Evolutionary conservation across 805 yeast species (phyloP), one percentile per base, ranked within the genome.

Genomic region (Candida tallmaniae): DNA sequence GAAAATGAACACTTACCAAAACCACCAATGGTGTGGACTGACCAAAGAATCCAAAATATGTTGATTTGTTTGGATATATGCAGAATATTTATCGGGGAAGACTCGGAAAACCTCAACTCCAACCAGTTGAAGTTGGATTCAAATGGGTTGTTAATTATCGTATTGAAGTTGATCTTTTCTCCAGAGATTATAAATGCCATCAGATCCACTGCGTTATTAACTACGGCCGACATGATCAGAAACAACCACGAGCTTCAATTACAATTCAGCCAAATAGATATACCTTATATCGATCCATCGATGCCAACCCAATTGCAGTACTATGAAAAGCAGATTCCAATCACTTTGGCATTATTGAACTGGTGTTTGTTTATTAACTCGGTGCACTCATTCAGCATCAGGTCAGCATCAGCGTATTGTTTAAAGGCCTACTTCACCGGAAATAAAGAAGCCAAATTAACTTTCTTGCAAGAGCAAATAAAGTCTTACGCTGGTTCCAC

Each of bases 211-310:
- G 83, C 96, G 0, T 64, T 93, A 21, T 61, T 80, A 4, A 78
- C 95, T 0, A 77, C 86, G 2, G 88, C 94, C 2, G 90, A 82
- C 42, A 63, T 89, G 21, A 80, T 93, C 4, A 61, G 79, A 31
- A 72, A 77, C 20, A 87, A 88, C 52, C 57, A 68, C 3, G 73
- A 66, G 2, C 71, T 83, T 22, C 98, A 93, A 56, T 60, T 63
- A 10, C 76, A 76, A 38, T 82, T 90, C 47, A 70, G 87, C 1
- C 78, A 78, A 35, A 79, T 90, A 10, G 97, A 93, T 56, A 96
- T 93, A 6, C 98, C 98, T 0, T 86, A 81, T 51, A 68, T 89
- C 36, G 97, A 87, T 50, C 87, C 96, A 8, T 66, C 80, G 4
- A 49, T 76, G 34, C 78, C 79, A 0, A 35, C 73, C 1, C 69